Percentiles rank a stretch among this genome's conserved stretches.
Evolutionary conservation across 352 stramenopile genomes (phyloP).

Genomic region (Phytophthora pisi): DNA sequence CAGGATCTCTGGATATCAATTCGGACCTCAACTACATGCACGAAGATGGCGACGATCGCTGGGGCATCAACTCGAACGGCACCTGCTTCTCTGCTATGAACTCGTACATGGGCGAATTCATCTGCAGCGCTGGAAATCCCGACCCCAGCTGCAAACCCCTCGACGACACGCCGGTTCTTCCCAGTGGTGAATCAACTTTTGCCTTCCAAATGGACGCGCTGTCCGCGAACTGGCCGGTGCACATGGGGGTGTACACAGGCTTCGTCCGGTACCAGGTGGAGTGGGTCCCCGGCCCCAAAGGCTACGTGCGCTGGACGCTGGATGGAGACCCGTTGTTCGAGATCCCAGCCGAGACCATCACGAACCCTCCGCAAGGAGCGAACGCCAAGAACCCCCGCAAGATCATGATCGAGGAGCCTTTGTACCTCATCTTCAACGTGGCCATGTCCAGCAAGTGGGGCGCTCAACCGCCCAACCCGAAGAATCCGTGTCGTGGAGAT

Average conservation of each 20-base stretch:
- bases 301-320: slow-evolving; percentile 80
- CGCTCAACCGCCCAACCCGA: slow-evolving; percentile 67
- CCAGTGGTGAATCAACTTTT: slow-evolving; percentile 33
- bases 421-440: slow-evolving; percentile 96
- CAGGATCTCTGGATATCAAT: slow-evolving; percentile 47
- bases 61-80: slow-evolving; percentile 56
- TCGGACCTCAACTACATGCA: slow-evolving; percentile 43
- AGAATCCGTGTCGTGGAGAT: slow-evolving; percentile 58
- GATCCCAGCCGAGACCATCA: slow-evolving; percentile 73
- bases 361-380: slow-evolving; percentile 52
- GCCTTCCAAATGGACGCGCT: slow-evolving; percentile 85
- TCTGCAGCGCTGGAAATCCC: slow-evolving; percentile 48
- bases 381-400: slow-evolving; percentile 70
- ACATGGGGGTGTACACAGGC: slow-evolving; percentile 51
- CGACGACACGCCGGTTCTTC: slow-evolving; percentile 11
- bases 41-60: slow-evolving; percentile 23
- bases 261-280: slow-evolving; percentile 66
- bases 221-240: slow-evolving; percentile 57
- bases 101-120: slow-evolving; percentile 53
- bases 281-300: slow-evolving; percentile 55
- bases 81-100: slow-evolving; percentile 55
- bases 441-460: slow-evolving; percentile 93
- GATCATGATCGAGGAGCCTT: slow-evolving; percentile 94
- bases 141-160: slow-evolving; percentile 28
- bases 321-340: slow-evolving; percentile 89